A percentile compares a stretch with the other conserved stretches of the same genome.
Conservation (phyloP, 257 asterid genomes). For the Jacaranda mimosifolia region DNA sequence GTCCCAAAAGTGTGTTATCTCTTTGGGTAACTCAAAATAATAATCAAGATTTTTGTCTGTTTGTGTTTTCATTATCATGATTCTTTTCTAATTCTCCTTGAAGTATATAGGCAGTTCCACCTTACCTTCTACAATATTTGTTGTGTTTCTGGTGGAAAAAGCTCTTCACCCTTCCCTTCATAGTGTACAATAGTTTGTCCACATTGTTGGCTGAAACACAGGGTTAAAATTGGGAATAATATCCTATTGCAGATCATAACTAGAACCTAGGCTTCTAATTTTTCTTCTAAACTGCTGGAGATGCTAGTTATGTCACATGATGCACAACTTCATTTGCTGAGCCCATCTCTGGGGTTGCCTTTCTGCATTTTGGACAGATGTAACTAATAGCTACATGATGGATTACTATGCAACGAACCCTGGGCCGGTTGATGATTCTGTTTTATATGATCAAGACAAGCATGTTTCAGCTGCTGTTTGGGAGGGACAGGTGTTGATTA, state of each 20-base stretch:
- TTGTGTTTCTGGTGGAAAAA: background rate
- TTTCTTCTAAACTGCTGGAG: background rate
- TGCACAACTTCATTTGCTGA: slow-evolving; percentile 25
- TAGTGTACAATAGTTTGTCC: background rate
- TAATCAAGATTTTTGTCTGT: background rate
- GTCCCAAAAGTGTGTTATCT: background rate
- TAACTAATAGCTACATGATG: slow-evolving; percentile 53
- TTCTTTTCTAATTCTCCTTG: background rate
- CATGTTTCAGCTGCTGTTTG: slow-evolving; percentile 93
- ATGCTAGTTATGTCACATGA: background rate
- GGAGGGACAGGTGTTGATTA: slow-evolving; percentile 86
- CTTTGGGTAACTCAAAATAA: background rate
- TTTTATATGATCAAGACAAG: slow-evolving; percentile 94
- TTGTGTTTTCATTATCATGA: background rate
- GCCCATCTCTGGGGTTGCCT: slow-evolving; percentile 27
- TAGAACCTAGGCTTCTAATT: background rate
- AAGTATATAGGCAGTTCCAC: background rate
- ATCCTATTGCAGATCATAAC: background rate
- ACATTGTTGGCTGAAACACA: no score
- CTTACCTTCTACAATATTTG: background rate
- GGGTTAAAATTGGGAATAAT: background rate
- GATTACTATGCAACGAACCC: slow-evolving; percentile 78
- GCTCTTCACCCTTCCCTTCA: background rate
- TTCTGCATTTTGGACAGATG: slow-evolving; percentile 53
- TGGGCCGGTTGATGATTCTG: slow-evolving; percentile 83